Evolutionary conservation across 768 basidiomycete species (phyloP).

Genomic region (Amanita molliuscula): DNA sequence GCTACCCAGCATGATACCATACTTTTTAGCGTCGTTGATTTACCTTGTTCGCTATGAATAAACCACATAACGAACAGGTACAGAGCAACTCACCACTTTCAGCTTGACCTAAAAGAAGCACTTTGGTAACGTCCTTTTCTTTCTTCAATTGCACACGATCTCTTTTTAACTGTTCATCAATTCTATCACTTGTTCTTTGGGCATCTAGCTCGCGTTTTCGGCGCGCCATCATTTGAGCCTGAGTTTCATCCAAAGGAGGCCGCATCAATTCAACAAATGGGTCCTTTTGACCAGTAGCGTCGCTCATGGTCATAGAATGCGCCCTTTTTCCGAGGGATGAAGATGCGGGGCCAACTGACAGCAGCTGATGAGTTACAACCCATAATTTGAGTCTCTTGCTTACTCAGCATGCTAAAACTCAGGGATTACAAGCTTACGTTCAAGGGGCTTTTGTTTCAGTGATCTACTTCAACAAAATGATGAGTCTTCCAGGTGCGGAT

Average conservation of each 20-base stretch:
- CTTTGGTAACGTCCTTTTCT: conserved; percentile 38
- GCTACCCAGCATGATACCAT: conserved; percentile 11
- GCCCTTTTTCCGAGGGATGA: conserved; percentile 6
- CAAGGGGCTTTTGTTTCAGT: conserved; percentile 3
- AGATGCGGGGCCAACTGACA: conserved; percentile 10
- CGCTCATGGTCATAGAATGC: conserved; percentile 19
- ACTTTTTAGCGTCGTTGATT: conserved; percentile 65
- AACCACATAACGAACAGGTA: not conserved
- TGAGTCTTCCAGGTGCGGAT: not conserved
- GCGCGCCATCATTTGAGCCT: conserved; percentile 36
- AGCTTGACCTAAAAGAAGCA: conserved; percentile 55
- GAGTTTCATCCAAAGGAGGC: conserved; percentile 43
- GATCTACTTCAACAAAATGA: conserved; percentile 4
- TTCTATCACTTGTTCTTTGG: conserved; percentile 39
- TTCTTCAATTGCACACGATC: conserved; percentile 34
- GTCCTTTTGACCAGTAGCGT: conserved; percentile 25
- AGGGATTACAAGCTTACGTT: not conserved
- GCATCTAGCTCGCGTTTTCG: conserved; percentile 37
- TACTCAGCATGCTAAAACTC: not conserved
- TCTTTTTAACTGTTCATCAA: conserved; percentile 48
- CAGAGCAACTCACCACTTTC: conserved; percentile 43
- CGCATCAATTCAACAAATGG: conserved; percentile 36
- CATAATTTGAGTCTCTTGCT: not conserved
- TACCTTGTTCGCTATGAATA: conserved; percentile 29
- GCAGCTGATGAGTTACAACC: not conserved